phyloP scores from a whole-genome alignment of 805 yeast species.

The Candida orba region DNA sequence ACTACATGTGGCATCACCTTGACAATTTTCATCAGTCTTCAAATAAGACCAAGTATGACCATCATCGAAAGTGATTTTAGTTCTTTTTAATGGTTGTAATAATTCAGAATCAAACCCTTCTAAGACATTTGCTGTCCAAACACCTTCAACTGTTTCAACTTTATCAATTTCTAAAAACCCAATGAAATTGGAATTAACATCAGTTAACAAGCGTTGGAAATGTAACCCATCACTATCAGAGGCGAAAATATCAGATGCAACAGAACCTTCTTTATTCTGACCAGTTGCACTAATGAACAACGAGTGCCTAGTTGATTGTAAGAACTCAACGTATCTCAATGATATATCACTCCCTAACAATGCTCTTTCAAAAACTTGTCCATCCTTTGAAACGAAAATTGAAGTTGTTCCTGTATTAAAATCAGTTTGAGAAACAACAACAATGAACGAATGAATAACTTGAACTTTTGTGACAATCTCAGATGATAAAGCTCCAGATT shows the following conservation, averaged over 20 bases:
- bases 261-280: conserved; percentile 13
- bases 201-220: conserved; percentile 37
- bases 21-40: conserved; percentile 24
- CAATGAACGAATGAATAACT: conserved; percentile 29
- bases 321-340: conserved; percentile 20
- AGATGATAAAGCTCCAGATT: conserved; percentile 26
- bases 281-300: conserved; percentile 32
- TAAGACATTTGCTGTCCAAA: conserved; percentile 44
- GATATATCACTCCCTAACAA: conserved; percentile 23
- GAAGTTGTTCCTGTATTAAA: conserved; percentile 19
- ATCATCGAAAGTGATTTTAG: conserved; percentile 34
- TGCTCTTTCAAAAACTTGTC: conserved; percentile 26
- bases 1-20: conserved; percentile 26
- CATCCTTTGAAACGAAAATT: conserved; percentile 28
- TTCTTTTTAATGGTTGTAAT: conserved; percentile 17
- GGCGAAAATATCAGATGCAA: conserved; percentile 18
- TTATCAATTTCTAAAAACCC: conserved; percentile 31
- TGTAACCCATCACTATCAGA: conserved; percentile 49
- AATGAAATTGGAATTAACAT: conserved; percentile 26
- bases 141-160: conserved; percentile 54
- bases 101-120: conserved; percentile 14
- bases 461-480: conserved; percentile 26
- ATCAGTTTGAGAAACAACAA: conserved; percentile 24
- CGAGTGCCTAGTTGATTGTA: conserved; percentile 33
- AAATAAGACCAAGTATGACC: conserved; percentile 30